Percentiles rank a stretch among this genome's conserved stretches.
These are phyloP conservation scores for Thermomyces lanuginosus DNA, from an alignment of 2,329 filamentous ascomycete genomes.

Conservation along the genomic window DNA sequence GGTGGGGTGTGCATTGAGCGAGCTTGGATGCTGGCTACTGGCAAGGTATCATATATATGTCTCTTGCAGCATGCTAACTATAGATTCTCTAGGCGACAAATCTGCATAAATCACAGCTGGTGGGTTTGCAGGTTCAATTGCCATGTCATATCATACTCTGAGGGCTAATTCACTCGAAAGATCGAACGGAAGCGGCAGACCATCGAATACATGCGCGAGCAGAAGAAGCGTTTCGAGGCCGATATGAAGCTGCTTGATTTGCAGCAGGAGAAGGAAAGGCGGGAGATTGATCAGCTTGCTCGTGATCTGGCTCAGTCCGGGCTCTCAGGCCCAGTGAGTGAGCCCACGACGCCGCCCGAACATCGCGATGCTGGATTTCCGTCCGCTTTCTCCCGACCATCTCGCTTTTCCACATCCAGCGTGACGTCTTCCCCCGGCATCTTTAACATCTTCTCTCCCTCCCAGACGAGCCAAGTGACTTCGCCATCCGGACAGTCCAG, in stretches of 20 bases:
- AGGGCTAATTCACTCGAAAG: constrained; percentile 42
- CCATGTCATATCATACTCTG: constrained; percentile 19
- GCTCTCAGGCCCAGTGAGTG: constrained; percentile 61
- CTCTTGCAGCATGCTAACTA: too few species aligned
- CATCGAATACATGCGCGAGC: constrained; percentile 78
- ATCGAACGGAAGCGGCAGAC: constrained; percentile 87
- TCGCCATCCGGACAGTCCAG: constrained; percentile 49
- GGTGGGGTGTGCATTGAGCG: background rate
- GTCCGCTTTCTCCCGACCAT: constrained; percentile 64
- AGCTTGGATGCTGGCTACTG: background rate
- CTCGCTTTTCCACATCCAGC: constrained; percentile 78
- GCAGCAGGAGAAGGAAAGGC: constrained; percentile 65
- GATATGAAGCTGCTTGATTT: constrained; percentile 83
- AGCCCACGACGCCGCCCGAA: constrained; percentile 91
- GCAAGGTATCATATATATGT: too few species aligned
- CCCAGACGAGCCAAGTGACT: constrained; percentile 60
- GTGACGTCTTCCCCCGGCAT: constrained; percentile 65
- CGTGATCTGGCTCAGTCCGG: constrained; percentile 51
- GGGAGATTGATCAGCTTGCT: constrained; percentile 71
- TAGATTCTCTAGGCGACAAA: constrained; percentile 12
- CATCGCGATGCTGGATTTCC: constrained; percentile 70
- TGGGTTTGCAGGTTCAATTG: constrained; percentile 5
- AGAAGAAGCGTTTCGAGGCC: constrained; percentile 75
- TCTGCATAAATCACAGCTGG: constrained; percentile 12
- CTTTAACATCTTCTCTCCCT: constrained; percentile 56